These are phyloP conservation scores for Aspergillus wentii DNA, from an alignment of 495 filamentous ascomycete species.

Conservation along the genomic window DNA sequence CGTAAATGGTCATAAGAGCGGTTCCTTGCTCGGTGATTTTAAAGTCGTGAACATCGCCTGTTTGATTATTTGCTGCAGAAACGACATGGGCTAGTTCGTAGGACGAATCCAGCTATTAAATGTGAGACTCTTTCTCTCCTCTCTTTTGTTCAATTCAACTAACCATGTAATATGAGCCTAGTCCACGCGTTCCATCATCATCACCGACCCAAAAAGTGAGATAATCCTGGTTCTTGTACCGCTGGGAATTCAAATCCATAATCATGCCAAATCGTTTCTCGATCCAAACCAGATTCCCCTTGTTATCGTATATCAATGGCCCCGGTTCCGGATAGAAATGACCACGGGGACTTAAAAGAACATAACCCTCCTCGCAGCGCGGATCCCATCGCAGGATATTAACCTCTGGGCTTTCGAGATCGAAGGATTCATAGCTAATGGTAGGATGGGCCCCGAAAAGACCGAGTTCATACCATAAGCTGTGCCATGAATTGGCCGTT, in stretches of 20 bases:
- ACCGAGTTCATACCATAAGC: constrained; percentile 7
- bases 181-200: constrained; percentile 24
- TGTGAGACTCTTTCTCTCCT: too few relatives aligned
- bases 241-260: constrained; percentile 27
- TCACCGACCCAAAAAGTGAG: constrained; percentile 41
- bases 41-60: constrained; percentile 42
- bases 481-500: constrained; percentile 6
- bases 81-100: constrained; percentile 38
- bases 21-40: constrained; percentile 42
- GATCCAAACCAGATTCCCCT: constrained; percentile 26
- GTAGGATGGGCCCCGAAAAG: constrained; percentile 10
- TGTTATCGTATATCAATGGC: constrained; percentile 26
- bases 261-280: constrained; percentile 15
- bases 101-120: constrained; percentile 37
- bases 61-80: constrained; percentile 24
- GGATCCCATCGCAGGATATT: constrained; percentile 19
- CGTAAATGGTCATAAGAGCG: constrained; percentile 48
- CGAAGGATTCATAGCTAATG: constrained; percentile 3
- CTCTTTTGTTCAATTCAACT: constrained; percentile 7
- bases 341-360: constrained; percentile 25
- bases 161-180: constrained; percentile 48
- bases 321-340: constrained; percentile 11
- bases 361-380: constrained; percentile 21
- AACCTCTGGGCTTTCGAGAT: constrained; percentile 16
- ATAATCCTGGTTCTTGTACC: constrained; percentile 27